Percentiles rank a stretch among this genome's conserved stretches.
phyloP scores from a whole-genome alignment of 2,329 filamentous ascomycete species.

The Zasmidium cellare region DNA sequence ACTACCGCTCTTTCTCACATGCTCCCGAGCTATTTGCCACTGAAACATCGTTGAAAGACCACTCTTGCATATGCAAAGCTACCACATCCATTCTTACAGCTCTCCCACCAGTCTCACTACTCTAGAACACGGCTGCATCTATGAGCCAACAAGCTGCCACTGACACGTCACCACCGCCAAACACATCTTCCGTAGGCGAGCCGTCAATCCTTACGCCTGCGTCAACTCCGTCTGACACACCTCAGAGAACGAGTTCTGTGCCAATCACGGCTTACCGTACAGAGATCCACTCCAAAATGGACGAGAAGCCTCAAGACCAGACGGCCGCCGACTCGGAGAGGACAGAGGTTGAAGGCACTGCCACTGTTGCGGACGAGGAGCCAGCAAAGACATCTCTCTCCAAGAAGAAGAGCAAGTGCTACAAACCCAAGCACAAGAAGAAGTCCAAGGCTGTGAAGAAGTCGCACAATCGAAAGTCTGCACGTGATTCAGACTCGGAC shows the following conservation, averaged over 20 bases:
- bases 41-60: constrained; percentile 5
- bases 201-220: constrained; percentile 25
- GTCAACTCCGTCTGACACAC: constrained; percentile 28
- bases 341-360: constrained; percentile 12
- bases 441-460: constrained; percentile 20
- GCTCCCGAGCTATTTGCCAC: not conserved
- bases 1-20: not conserved
- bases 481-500: constrained; percentile 22
- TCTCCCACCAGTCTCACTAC: not conserved
- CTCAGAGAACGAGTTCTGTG: constrained; percentile 15
- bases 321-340: constrained; percentile 18
- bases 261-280: constrained; percentile 19
- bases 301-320: constrained; percentile 25
- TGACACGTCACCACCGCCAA: constrained; percentile 23
- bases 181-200: constrained; percentile 18
- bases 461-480: constrained; percentile 18
- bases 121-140: constrained; percentile 53
- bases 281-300: constrained; percentile 26
- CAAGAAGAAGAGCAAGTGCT: constrained; percentile 27
- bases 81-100: not conserved
- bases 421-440: constrained; percentile 27
- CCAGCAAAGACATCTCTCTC: constrained; percentile 12
- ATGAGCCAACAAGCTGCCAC: constrained; percentile 26
- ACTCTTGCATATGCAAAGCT: constrained; percentile 2
- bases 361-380: constrained; percentile 8